Base-by-base conservation (phyloP, 163 green algal genomes). In the Volvox carteri region DNA sequence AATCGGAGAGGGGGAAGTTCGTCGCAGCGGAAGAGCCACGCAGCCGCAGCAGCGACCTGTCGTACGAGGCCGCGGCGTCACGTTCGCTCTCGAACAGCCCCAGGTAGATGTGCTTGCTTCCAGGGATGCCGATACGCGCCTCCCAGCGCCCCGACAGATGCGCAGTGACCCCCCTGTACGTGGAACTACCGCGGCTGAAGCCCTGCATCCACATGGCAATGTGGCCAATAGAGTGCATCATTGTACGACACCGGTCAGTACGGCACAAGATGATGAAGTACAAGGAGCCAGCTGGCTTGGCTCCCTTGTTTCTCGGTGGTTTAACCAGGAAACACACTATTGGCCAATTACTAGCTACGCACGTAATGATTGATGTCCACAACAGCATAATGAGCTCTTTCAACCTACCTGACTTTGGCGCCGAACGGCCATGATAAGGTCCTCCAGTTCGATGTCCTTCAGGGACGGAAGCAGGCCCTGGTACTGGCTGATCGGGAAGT, bases 351-450 rank as follows among this genome's bases (percentile, higher is more conserved):
- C n/a, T n/a, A n/a, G n/a, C n/a, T n/a, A n/a, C n/a, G n/a, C n/a
- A n/a, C n/a, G n/a, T n/a, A n/a, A n/a, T n/a, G n/a, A n/a, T n/a
- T n/a, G n/a, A n/a, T n/a, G n/a, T n/a, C n/a, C n/a, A n/a, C n/a
- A n/a, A n/a, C n/a, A n/a, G n/a, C n/a, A n/a, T n/a, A n/a, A n/a
- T n/a, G n/a, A n/a, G n/a, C n/a, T n/a, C n/a, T n/a, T n/a, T n/a
- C n/a, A 21, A 25, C 78, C 1, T 50, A 94, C 93, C 92, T 94
- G 91, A 89, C 88, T 94, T 86, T 98, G 94, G 0, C 97, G 78
- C 21, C 97, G 90, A 48, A 98, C 94, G 6, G 96, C 95, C 96
- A 98, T 99, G 87, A 99, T 96, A 50, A 99, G 93, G 91, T 99
- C 97, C 78, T 99, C 96, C 86, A 98, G 85, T 7, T 84, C 94